Evolutionary conservation across 208 protist species (phyloP), one percentile per base, ranked within the genome.

Genomic region (Trypanosoma theileri): DNA sequence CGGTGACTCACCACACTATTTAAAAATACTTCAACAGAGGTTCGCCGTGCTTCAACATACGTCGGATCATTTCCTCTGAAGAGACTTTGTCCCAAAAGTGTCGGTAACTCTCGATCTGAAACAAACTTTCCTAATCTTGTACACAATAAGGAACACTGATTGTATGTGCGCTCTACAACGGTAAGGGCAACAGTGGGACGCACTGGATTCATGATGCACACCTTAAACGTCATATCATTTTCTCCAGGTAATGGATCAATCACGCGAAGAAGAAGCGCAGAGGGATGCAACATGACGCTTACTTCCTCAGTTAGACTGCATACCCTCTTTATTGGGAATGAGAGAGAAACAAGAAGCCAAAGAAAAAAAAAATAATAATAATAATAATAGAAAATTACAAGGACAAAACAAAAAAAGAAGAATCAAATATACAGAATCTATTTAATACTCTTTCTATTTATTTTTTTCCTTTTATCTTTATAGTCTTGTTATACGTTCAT

Each of bases 321-420:
- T 35, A 35, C 28, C 6, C 28, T 35, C 28, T 35, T 35, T 35
- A 35, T 35, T 35, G 28, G 28, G 28, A 35, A 35, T 1, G 1
- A 50, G 17, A 50, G 17, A 68, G 56, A 59, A n/a, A 51, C 0
- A 52, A 24, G 42, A 60, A 35, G 13, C 40, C 2, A 40, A 41
- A 77, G 48, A 61, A 67, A 56, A 48, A 28, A 71, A 53, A 50
- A 51, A 40, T 57, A 66, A 54, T 65, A 60, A 59, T 48, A 62
- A 71, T 51, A 64, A 64, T 41, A 71, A 59, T 35, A 60, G 50
- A 61, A 48, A 52, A 40, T 60, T 42, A 69, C 2, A 72, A 42
- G 16, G 13, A 48, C 35, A 28, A 70, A 69, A 48, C 3, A 11
- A 48, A 48, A 48, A 48, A 48, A 48, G 11, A 48, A 59, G 11